These are phyloP conservation scores for Geranium incanum DNA, from an alignment of 441 rosid species.

Conservation along the genomic window DNA sequence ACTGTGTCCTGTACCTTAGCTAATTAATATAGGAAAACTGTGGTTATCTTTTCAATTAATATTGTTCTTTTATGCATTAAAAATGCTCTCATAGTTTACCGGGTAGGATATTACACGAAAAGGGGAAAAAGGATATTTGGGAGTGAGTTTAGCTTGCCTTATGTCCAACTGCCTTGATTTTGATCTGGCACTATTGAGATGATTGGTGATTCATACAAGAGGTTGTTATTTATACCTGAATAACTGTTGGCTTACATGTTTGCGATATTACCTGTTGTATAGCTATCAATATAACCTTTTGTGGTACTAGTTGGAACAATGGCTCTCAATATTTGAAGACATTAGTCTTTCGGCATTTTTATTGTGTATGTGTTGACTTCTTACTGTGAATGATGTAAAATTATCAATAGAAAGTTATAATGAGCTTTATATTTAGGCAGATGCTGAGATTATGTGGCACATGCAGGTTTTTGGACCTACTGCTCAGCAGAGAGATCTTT, in stretches of 20 bases:
- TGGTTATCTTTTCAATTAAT: background rate
- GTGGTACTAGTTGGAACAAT: too few species aligned
- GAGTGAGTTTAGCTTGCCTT: background rate
- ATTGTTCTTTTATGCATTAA: too few species aligned
- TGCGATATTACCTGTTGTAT: too few species aligned
- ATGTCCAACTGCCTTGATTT: background rate
- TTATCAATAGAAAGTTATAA: background rate
- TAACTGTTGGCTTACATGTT: too few species aligned
- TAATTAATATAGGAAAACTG: background rate
- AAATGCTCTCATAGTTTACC: background rate
- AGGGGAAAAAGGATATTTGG: background rate
- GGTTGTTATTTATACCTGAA: too few species aligned
- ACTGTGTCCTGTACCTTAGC: background rate
- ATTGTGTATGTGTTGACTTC: background rate
- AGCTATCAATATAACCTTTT: too few species aligned
- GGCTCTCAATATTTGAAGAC: background rate
- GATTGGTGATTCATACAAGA: too few species aligned
- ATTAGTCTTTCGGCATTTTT: background rate
- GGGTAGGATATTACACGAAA: background rate
- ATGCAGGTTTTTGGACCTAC: constrained; percentile 85
- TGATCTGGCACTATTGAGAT: too few species aligned
- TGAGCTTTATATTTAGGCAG: background rate
- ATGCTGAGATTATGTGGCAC: constrained; percentile 7
- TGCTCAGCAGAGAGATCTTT: constrained; percentile 77
- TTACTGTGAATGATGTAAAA: background rate